phyloP scores from a whole-genome alignment of 306 rosid genomes.

The Casuarina equisetifolia region DNA sequence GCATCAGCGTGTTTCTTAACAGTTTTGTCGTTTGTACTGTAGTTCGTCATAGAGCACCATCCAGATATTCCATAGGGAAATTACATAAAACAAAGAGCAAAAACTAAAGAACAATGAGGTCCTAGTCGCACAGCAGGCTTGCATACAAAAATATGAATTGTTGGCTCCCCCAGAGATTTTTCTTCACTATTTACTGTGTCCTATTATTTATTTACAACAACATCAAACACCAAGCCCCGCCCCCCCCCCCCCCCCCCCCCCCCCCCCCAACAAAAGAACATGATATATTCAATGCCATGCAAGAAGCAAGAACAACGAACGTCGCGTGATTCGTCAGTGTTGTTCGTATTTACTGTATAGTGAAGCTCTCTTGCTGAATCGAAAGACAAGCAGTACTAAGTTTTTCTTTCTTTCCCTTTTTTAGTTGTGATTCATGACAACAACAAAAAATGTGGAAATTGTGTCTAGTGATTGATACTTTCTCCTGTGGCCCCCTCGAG shows the following conservation, averaged over 20 bases:
- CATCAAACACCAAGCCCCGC: neutral
- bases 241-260: too few species aligned
- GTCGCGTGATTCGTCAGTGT: too few species aligned
- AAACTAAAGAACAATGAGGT: neutral
- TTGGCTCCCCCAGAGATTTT: neutral
- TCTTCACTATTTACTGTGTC: neutral
- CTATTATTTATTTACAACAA: neutral
- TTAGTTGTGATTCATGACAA: too few species aligned
- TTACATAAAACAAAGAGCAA: neutral
- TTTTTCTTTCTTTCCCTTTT: too few species aligned
- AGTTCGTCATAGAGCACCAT: neutral
- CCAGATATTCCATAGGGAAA: neutral
- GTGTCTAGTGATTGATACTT: constrained; percentile 11
- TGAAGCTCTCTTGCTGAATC: too few species aligned
- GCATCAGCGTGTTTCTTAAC: neutral
- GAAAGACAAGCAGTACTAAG: neutral
- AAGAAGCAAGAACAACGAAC: neutral
- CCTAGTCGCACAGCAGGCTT: neutral
- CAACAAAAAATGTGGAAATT: too few species aligned
- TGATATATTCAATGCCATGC: neutral
- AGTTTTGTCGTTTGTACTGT: neutral
- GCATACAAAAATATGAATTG: neutral
- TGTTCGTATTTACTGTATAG: too few species aligned
- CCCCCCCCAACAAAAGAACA: too few species aligned
- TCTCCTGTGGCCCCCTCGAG: constrained; percentile 21